phyloP scores from a whole-genome alignment of 2,329 filamentous ascomycete species.

The Parascedosporium putredinis region DNA sequence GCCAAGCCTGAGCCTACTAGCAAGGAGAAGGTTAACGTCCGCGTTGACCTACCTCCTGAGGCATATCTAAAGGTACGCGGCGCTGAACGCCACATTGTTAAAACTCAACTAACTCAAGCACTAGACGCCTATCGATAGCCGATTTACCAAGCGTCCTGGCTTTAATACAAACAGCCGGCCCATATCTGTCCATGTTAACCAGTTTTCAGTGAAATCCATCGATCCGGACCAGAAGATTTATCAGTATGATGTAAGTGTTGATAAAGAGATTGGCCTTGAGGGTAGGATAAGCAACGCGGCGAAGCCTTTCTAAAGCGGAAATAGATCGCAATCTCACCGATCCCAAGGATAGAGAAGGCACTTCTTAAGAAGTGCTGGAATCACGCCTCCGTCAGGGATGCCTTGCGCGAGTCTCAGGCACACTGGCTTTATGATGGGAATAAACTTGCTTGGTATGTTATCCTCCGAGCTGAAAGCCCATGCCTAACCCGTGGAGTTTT shows the following conservation, averaged over 20 bases:
- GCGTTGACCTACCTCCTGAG: conserved; percentile 48
- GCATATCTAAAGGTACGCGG: conserved; percentile 36
- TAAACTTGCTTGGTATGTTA: conserved; percentile 71
- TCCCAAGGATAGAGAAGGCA: conserved; percentile 25
- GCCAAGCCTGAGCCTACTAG: conserved; percentile 21
- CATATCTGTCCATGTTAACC: conserved; percentile 55
- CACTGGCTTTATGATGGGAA: conserved; percentile 71
- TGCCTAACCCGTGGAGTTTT: too few relatives aligned
- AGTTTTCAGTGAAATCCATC: conserved; percentile 56
- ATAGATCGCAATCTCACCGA: conserved; percentile 9
- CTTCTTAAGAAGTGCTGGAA: conserved; percentile 71
- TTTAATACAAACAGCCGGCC: conserved; percentile 49
- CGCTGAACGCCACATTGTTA: too few relatives aligned
- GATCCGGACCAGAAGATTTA: conserved; percentile 51
- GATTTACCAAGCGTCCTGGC: conserved; percentile 36
- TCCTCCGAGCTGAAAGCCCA: too few relatives aligned
- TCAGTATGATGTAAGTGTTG: conserved; percentile 73
- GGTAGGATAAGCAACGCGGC: too few relatives aligned
- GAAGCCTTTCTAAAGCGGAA: conserved; percentile 10
- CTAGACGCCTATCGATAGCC: conserved; percentile 18
- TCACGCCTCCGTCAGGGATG: conserved; percentile 45
- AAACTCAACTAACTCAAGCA: background rate
- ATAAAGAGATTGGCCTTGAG: background rate
- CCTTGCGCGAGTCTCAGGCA: conserved; percentile 33
- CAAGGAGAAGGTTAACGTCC: conserved; percentile 28